Conservation (phyloP, 2,329 filamentous ascomycete species). For the Colletotrichum orbiculare region DNA sequence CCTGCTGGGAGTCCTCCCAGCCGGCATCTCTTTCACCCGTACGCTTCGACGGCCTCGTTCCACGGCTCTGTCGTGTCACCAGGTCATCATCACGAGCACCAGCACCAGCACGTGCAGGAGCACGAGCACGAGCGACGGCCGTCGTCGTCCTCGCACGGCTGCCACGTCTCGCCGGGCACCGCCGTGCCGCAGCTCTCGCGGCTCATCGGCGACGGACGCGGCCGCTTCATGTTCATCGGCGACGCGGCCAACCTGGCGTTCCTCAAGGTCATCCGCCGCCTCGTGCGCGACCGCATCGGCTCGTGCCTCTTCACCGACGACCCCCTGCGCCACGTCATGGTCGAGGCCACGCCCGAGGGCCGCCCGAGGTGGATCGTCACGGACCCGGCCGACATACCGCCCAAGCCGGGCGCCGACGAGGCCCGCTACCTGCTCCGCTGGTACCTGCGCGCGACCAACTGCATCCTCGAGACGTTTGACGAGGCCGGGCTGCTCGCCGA, state of each 20-base stretch:
- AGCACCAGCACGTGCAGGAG: neutral
- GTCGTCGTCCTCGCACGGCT: slow-evolving; percentile 10
- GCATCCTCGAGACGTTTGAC: slow-evolving; percentile 47
- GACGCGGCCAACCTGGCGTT: slow-evolving; percentile 49
- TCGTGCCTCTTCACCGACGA: slow-evolving; percentile 48
- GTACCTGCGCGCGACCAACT: slow-evolving; percentile 44
- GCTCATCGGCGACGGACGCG: slow-evolving; percentile 46
- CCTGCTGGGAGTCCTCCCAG: neutral
- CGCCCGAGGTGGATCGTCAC: slow-evolving; percentile 41
- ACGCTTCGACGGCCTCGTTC: slow-evolving; percentile 5
- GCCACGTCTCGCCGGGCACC: slow-evolving; percentile 25
- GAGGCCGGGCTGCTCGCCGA: slow-evolving; percentile 41
- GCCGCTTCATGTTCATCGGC: slow-evolving; percentile 50
- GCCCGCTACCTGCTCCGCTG: slow-evolving; percentile 44
- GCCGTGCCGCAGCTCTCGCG: slow-evolving; percentile 42
- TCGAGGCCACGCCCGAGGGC: slow-evolving; percentile 46
- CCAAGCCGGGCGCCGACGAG: slow-evolving; percentile 40
- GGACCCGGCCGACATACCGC: slow-evolving; percentile 37
- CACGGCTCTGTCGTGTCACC: neutral
- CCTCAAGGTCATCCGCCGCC: slow-evolving; percentile 47
- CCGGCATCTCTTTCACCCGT: slow-evolving; percentile 14
- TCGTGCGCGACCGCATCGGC: slow-evolving; percentile 45
- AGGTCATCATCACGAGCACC: neutral
- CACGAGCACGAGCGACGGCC: slow-evolving; percentile 1
- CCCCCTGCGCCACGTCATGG: slow-evolving; percentile 46